Percentiles rank a stretch among this genome's conserved stretches.
Conservation (phyloP, 805 yeast species). For the Pichia exigua region DNA sequence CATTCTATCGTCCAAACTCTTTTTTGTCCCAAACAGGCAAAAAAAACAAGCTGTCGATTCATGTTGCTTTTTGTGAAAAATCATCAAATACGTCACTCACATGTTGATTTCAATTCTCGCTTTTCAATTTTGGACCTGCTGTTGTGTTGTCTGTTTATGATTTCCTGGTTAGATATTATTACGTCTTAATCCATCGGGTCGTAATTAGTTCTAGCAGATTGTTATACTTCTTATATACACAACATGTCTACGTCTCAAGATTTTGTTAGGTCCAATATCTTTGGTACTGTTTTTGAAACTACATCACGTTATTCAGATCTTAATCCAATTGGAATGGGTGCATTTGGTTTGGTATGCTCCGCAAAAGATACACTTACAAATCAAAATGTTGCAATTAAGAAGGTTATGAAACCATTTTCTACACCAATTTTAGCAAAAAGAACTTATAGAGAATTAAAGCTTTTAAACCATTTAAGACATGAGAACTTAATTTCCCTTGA, state of each 20-base stretch:
- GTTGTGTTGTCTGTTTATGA: background rate
- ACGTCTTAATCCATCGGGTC: too few relatives aligned
- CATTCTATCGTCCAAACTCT: too few relatives aligned
- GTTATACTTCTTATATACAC: background rate
- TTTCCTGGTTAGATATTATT: too few relatives aligned
- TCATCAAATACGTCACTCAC: background rate
- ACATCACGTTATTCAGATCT: slow-evolving; percentile 84
- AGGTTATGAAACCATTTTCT: slow-evolving; percentile 94
- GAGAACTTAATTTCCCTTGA: slow-evolving; percentile 90
- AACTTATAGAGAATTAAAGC: slow-evolving; percentile 90
- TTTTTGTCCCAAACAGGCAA: background rate
- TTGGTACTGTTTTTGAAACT: slow-evolving; percentile 91
- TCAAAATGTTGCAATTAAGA: slow-evolving; percentile 94
- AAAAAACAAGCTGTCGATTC: background rate
- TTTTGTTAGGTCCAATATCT: slow-evolving; percentile 72
- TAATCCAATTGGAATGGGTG: slow-evolving; percentile 99
- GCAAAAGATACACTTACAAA: slow-evolving; percentile 87
- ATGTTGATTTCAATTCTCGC: background rate
- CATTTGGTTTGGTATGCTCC: slow-evolving; percentile 95
- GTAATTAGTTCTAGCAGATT: background rate
- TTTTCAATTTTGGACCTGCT: background rate
- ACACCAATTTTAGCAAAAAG: slow-evolving; percentile 93
- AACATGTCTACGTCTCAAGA: slow-evolving; percentile 29
- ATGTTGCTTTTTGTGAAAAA: background rate
- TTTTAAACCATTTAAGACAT: slow-evolving; percentile 87